Conservation (phyloP, 2,329 filamentous ascomycete species). For the Immersiporthe knoxdaviesiana region DNA sequence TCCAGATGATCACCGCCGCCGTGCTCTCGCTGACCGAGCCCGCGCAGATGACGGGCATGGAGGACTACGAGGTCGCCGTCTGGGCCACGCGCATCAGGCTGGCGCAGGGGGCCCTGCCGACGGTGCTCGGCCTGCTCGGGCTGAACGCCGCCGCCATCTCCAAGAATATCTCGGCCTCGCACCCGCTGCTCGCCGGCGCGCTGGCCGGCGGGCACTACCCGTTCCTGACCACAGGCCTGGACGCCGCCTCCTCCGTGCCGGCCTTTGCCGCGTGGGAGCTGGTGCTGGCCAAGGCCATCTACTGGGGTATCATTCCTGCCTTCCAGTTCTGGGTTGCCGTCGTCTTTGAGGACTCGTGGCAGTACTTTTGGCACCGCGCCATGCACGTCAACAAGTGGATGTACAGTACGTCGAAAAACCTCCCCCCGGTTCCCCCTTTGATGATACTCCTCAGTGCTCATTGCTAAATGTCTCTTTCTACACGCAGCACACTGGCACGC, state of each 20-base stretch:
- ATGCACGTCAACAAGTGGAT: conserved; percentile 99
- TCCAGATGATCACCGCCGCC: conserved; percentile 77
- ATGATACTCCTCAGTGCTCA: not conserved
- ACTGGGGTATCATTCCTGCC: conserved; percentile 75
- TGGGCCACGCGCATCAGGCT: conserved; percentile 85
- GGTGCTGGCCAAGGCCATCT: conserved; percentile 72
- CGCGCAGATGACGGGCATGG: conserved; percentile 72
- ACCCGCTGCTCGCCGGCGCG: conserved; percentile 75
- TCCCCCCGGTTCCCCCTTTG: not conserved
- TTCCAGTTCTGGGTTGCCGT: conserved; percentile 78
- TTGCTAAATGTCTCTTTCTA: conserved; percentile 31
- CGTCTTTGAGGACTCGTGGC: conserved; percentile 88
- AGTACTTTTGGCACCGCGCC: conserved; percentile 93
- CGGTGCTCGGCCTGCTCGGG: conserved; percentile 70
- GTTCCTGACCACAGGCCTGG: conserved; percentile 63
- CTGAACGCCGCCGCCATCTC: conserved; percentile 77
- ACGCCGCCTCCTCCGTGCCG: conserved; percentile 57
- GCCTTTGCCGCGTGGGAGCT: conserved; percentile 87
- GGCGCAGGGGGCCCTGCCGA: conserved; percentile 77
- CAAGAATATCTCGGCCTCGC: conserved; percentile 70
- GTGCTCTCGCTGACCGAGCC: conserved; percentile 73
- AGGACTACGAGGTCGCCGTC: conserved; percentile 83
- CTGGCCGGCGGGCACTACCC: conserved; percentile 84
- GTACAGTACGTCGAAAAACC: conserved; percentile 70
- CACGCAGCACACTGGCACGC: conserved; percentile 81